Base-by-base conservation (phyloP, 768 basidiomycete genomes). In the Tulasnella sp. region DNA sequence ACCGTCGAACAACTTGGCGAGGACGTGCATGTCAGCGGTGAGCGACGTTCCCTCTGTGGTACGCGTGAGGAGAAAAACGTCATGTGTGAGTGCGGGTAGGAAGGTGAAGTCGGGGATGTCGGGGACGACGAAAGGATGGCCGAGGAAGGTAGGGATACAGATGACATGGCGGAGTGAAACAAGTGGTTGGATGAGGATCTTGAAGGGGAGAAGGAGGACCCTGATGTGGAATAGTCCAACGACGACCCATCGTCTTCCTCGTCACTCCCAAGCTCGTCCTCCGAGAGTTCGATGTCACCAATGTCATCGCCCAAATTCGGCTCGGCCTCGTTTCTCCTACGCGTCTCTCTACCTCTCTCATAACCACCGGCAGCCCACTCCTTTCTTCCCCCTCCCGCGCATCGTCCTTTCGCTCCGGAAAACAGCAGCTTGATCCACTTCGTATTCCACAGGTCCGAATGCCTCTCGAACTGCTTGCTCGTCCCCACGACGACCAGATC, bases 61-160 rank as follows among this genome's bases (percentile, higher is more conserved):
- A 77, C 91, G 86, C 22, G 92, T 93, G 81, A 93, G 91, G 89
- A 91, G 83, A 93, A 90, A 83, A 94, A 93, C 2, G 91, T 89
- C n/a, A 67, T 64, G 58, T 49, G 45, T 8, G 45, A n/a, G 22
- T 19, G n/a, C 49, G 49, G 49, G 49, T 80, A 82, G 6, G 67
- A 36, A 31, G 67, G 67, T 3, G 69, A 45, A 5, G 69, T 71
- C 19, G 69, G 25, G 14, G 38, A 25, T 14, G 69, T 31, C 3
- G 69, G 36, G 25, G 69, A 71, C 7, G 37, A 71, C n/a, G 29
- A 31, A 14, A 22, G 34, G 69, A 39, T 39, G 58, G 58, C 25
- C 58, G 58, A 64, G 58, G 58, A 64, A 14, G 58, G 64, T 25
- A 34, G 73, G 17, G 73, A 58, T 58, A 49, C 39, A 1, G 52